Conservation (phyloP, 176 grass and related monocot genomes). For the Phoenix dactylifera region DNA sequence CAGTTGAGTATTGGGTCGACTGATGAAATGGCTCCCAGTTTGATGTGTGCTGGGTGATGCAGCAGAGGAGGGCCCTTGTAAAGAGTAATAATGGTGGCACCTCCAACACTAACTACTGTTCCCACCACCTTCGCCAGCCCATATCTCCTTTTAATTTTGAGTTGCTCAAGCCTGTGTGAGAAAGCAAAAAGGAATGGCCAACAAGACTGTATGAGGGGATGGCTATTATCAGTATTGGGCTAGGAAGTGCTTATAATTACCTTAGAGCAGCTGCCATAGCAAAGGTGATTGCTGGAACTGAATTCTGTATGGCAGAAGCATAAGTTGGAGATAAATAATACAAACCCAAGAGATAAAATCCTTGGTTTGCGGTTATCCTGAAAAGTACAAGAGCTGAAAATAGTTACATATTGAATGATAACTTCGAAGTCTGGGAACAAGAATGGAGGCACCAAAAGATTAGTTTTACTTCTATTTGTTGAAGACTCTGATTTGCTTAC, state of each 20-base stretch:
- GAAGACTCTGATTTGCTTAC: constrained; percentile 28
- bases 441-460: not conserved
- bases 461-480: not conserved
- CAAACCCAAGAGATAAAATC: constrained; percentile 86
- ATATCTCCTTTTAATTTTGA: constrained; percentile 50
- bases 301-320: constrained; percentile 91
- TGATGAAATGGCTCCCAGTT: constrained; percentile 13
- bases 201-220: not conserved
- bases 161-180: constrained; percentile 60
- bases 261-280: constrained; percentile 58
- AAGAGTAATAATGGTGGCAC: constrained; percentile 78
- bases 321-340: constrained; percentile 89
- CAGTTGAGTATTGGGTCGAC: constrained; percentile 65
- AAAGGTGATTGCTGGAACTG: constrained; percentile 80
- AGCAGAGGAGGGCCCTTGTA: constrained; percentile 87
- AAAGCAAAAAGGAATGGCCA: not conserved
- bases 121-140: constrained; percentile 76
- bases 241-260: constrained; percentile 14
- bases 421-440: constrained; percentile 3
- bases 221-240: too few species aligned
- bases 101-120: constrained; percentile 79
- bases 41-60: constrained; percentile 23
- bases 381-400: not conserved
- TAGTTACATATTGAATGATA: too few species aligned
- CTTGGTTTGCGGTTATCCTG: constrained; percentile 97